Evolutionary conservation across 176 grass and related monocot species (phyloP).

Genomic region (Typha latifolia): DNA sequence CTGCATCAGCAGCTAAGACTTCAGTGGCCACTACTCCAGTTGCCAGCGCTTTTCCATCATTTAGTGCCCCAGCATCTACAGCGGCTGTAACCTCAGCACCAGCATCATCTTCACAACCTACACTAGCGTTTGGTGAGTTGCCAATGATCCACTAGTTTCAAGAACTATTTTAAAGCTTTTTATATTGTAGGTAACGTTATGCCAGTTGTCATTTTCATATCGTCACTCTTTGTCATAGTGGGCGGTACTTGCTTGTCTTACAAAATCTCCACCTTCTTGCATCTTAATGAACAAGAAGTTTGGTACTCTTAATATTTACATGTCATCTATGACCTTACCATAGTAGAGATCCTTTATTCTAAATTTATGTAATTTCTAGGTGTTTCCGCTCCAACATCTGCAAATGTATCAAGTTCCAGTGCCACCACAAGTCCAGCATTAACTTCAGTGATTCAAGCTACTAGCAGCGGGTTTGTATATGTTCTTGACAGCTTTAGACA

Average conservation of each 20-base stretch:
- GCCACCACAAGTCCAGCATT: constrained; percentile 44
- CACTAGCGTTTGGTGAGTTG: constrained; percentile 50
- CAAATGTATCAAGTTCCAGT: constrained; percentile 36
- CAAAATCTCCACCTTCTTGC: too few relatives aligned
- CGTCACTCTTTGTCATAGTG: too few relatives aligned
- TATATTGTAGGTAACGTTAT: not conserved
- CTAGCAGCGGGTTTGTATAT: constrained; percentile 55
- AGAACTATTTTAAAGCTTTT: not conserved
- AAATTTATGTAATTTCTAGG: constrained; percentile 19
- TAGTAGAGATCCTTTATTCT: not conserved
- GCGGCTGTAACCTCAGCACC: constrained; percentile 28
- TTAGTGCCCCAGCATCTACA: constrained; percentile 36
- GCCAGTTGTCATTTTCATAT: not conserved
- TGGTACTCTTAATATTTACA: not conserved
- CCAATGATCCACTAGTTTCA: not conserved
- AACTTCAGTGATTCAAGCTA: constrained; percentile 58
- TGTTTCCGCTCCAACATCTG: constrained; percentile 32
- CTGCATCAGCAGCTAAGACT: constrained; percentile 25
- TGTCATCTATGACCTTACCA: not conserved
- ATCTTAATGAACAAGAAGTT: not conserved
- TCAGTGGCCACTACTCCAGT: constrained; percentile 19
- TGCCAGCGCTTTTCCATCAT: constrained; percentile 42
- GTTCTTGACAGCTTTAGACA: constrained; percentile 17
- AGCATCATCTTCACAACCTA: constrained; percentile 18
- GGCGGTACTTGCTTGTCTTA: too few relatives aligned